Percentiles rank a stretch among this genome's conserved stretches.
Evolutionary conservation across 176 grass and related monocot species (phyloP).

Genomic region (Pontederia crassipes): DNA sequence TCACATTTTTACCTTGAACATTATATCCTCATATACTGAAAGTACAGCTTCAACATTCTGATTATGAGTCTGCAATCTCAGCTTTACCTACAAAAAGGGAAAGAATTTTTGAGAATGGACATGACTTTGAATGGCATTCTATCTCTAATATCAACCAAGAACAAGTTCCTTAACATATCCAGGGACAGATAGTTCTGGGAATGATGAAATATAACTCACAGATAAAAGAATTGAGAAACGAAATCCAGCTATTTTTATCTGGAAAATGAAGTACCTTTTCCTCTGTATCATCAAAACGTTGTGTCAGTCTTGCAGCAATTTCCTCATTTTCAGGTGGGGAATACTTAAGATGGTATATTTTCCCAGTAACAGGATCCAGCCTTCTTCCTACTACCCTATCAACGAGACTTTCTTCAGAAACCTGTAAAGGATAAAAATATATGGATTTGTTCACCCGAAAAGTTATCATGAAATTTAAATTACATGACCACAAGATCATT

Average conservation of each 20-base stretch:
- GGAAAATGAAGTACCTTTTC: slow-evolving; percentile 59
- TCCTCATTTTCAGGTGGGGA: slow-evolving; percentile 95
- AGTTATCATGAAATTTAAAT: neutral
- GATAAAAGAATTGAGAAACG: no score
- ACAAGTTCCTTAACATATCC: neutral
- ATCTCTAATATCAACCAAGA: neutral
- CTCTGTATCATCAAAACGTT: slow-evolving; percentile 93
- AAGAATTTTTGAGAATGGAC: no score
- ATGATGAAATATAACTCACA: no score
- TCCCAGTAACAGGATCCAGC: slow-evolving; percentile 79
- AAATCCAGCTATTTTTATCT: neutral
- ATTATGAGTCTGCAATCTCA: slow-evolving; percentile 78
- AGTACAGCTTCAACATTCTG: slow-evolving; percentile 84
- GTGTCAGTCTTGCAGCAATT: slow-evolving; percentile 80
- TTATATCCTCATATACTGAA: slow-evolving; percentile 55
- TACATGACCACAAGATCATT: neutral
- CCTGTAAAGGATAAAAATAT: slow-evolving; percentile 27
- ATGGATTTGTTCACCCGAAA: neutral
- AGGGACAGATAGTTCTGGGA: neutral
- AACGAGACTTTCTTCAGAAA: slow-evolving; percentile 71
- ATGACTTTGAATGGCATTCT: no score
- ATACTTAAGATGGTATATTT: slow-evolving; percentile 94
- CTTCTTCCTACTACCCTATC: slow-evolving; percentile 92
- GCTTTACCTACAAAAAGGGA: slow-evolving; percentile 50
- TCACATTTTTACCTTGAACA: slow-evolving; percentile 39